Evolutionary conservation across 2,329 filamentous ascomycete genomes (phyloP), one percentile per base, ranked within the genome.

Genomic region (Penicillium sp.): DNA sequence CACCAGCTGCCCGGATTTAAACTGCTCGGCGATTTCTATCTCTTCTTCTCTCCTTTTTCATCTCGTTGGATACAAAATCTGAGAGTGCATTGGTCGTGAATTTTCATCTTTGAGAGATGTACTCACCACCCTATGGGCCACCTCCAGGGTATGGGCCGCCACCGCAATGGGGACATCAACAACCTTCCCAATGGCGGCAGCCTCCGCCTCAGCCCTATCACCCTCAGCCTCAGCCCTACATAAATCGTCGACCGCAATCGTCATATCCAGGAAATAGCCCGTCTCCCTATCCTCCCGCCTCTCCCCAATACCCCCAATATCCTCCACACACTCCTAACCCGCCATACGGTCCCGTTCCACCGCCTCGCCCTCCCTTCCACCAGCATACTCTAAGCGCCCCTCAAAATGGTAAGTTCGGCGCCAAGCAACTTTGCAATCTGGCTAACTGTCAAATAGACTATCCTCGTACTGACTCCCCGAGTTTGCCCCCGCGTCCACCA

Each of bases 401-500:
- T 16, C 52, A 49, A 10, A 41, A 56, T 41, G 53, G 55, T 59
- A 49, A 33, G 31, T 39, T 25, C 10, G 25, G 13, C 28, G 4
- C 14, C 31, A 19, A 19, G 3, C n/a, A 31, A 16, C 12, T 12
- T 35, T 3, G 8, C 14, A 28, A 14, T 13, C 18, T 27, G 11
- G 12, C 36, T 49, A 14, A 49, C n/a, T 11, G 18, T 29, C 3
- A 9, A 22, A 16, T 14, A 68, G 56, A 82, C 78, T 70, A 71
- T 70, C 52, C 79, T 81, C 57, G 81, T 79, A 54, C 81, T 36
- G 49, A 46, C 25, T 50, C 81, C 58, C 77, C 77, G 42, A 69
- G 69, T 57, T 80, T 78, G 8, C 87, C 88, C 39, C 81, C 84
- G 5, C 80, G 83, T 37, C 87, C 88, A 9, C 85, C 87, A 16